These are phyloP conservation scores for Vaccinium myrtillus DNA, from an alignment of 148 eudicot genomes.

Conservation along the genomic window DNA sequence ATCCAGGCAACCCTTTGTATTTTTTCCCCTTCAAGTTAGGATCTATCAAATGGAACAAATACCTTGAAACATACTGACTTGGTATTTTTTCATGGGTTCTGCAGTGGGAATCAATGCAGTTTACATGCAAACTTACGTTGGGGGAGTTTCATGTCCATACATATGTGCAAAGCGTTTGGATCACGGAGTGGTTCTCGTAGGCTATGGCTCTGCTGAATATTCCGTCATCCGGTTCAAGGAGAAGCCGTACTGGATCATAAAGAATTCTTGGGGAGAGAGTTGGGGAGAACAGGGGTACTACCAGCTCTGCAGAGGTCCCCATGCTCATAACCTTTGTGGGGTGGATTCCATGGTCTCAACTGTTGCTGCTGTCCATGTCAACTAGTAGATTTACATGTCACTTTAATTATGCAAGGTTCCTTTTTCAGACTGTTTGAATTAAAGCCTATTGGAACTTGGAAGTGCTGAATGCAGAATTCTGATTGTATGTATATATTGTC, in stretches of 20 bases:
- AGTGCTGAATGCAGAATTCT: background rate
- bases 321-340: slow-evolving; percentile 48
- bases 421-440: background rate
- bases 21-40: background rate
- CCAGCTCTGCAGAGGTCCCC: slow-evolving; percentile 63
- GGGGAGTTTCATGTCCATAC: slow-evolving; percentile 80
- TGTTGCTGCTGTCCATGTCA: slow-evolving; percentile 39
- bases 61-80: background rate
- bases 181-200: slow-evolving; percentile 83
- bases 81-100: slow-evolving; percentile 1
- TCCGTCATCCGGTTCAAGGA: slow-evolving; percentile 64
- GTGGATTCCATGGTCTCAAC: slow-evolving; percentile 63
- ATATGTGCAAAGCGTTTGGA: slow-evolving; percentile 63
- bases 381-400: background rate
- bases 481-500: slow-evolving; percentile 1
- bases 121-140: slow-evolving; percentile 76
- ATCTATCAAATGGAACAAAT: background rate
- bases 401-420: background rate
- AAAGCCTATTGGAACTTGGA: background rate
- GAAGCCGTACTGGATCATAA: slow-evolving; percentile 85
- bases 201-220: slow-evolving; percentile 64
- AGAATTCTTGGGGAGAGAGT: slow-evolving; percentile 80
- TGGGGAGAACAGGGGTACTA: slow-evolving; percentile 90
- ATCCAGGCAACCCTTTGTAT: background rate
- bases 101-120: slow-evolving; percentile 82